Base-by-base conservation (phyloP, 805 yeast genomes). In the Wickerhamiella australiensis region DNA sequence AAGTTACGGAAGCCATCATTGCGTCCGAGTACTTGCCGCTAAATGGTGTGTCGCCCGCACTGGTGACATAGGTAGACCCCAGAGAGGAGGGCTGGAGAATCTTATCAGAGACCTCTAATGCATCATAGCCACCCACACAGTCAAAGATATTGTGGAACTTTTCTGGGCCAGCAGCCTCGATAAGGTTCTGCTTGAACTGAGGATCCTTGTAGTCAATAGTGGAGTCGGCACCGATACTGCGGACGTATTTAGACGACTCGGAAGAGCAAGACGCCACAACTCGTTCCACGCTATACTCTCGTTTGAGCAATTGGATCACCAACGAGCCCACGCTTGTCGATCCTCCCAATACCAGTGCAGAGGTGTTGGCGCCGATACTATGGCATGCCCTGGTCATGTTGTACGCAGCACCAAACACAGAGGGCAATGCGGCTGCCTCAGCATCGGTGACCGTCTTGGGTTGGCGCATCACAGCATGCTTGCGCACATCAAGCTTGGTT, bases 261-360 rank as follows among this genome's bases (percentile, higher is more conserved):
- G 55, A 29, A 13, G 82, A 77, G 57, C 80, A 74, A 4, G 79
- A 71, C 26, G 74, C 78, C 7, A 75, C 79, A 25, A 85, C 76
- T 9, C 71, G 70, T 22, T 65, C 65, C 5, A 77, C 76, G 2
- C 69, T 64, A 50, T 68, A 68, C 45, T 65, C 61, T 38, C 71
- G 61, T 60, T 75, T 79, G 9, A 80, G 76, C 41, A 82, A 61
- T 61, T 79, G 84, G 31, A 77, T 67, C 3, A 73, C 69, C 53
- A 68, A 71, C 23, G 71, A 60, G 20, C 88, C 87, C 13, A 82
- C 87, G 11, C 80, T 66, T 1, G 92, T 79, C 6, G 83, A 78
- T 21, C 82, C 90, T 35, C 95, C 95, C 44, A 82, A 65, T 20
- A 85, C 71, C 44, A 83, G 68, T 3, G 81, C 75, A 51, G 70